Evolutionary conservation across 1,284 basidiomycete species (phyloP), one percentile per base, ranked within the genome.

Genomic region (Schizophyllum amplum): DNA sequence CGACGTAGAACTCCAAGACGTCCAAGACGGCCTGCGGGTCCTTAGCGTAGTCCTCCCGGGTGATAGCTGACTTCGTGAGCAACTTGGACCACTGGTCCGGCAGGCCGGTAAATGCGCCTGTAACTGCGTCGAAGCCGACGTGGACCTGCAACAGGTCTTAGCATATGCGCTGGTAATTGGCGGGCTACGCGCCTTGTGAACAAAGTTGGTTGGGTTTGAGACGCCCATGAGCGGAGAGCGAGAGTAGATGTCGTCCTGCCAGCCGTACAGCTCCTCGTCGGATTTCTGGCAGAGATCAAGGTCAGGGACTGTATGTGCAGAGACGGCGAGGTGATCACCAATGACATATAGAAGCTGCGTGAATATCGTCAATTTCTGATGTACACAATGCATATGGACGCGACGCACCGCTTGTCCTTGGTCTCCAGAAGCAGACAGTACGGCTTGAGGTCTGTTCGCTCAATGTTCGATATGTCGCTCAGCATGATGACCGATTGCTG

Each of bases 1-100:
- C 93, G 13, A 95, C 98, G 73, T 98, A 98, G 75, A 98, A 99
- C 67, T 98, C 94, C 58, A 99, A 86, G 0, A 98, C 96, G 63
- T 98, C 96, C 17, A 98, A 79, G 15, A 99, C 96, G 0, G 96
- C 96, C 67, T 98, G 95, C 0, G 96, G 96, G 67, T 99, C 91
- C 22, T 49, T 92, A 11, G 92, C 93, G 60, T 98, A 98, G 70
- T 99, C 96, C 73, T 98, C 96, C 57, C 93, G 89, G 1, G 96
- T 98, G 72, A 99, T 98, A 33, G 95, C 94, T 3, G 92, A 95
- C 64, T 95, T 94, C 4, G 93, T 98, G 63, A 99, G 81, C 20
- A 99, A 79, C 63, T 94, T 92, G 66, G 85, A 92, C 96, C 96
- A 99, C 77, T 96, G 93, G 55, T 98, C 94, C 2, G 96, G 96